Base-by-base conservation (phyloP, 2,329 filamentous ascomycete species). In the Aspergillus ochraceus region DNA sequence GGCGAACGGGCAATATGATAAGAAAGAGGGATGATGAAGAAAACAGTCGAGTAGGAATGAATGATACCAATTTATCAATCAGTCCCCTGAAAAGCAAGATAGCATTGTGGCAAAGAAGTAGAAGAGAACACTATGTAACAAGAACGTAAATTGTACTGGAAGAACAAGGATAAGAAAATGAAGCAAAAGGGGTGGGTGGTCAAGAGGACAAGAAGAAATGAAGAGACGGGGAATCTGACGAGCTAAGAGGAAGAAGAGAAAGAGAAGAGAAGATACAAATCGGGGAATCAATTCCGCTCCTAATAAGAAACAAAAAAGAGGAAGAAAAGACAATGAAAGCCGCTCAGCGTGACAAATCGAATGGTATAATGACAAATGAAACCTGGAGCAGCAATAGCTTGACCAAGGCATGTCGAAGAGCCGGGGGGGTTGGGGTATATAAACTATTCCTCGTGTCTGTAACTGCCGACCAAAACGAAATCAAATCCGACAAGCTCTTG, bases 301-400 rank as follows among this genome's bases (percentile, higher is more conserved):
- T 53, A 60, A 24, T 22, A 51, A 49, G 26, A 32, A 36, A 49
- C 24, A 54, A 32, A 54, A 20, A 47, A 49, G 20, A 45, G 20
- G 26, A 49, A 36, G 20, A 22, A 30, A 46, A 42, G 36, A 39
- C 3, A 29, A 47, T 9, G 54, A 45, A 60, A 22, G 49, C 46
- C 64, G 63, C 60, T 63, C 60, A 59, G 47, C 58, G 52, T 26
- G 57, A 59, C 57, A 61, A 57, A 59, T 55, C 30, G 58, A 61
- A 63, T 59, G 57, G 56, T 59, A 63, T 53, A 55, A 57, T 50
- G 42, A 52, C 49, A 59, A 58, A 55, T 17, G 54, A 58, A 52
- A 58, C 57, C 53, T 55, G 30, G 57, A 58, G 51, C 29, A 52
- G 53, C 36, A 36, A 57, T 32, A 17, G 39, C 26, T 29, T 47